A percentile compares a stretch with the other conserved stretches of the same genome.
Conservation (phyloP, 2,329 filamentous ascomycete species). For the Xylaria sp. region DNA sequence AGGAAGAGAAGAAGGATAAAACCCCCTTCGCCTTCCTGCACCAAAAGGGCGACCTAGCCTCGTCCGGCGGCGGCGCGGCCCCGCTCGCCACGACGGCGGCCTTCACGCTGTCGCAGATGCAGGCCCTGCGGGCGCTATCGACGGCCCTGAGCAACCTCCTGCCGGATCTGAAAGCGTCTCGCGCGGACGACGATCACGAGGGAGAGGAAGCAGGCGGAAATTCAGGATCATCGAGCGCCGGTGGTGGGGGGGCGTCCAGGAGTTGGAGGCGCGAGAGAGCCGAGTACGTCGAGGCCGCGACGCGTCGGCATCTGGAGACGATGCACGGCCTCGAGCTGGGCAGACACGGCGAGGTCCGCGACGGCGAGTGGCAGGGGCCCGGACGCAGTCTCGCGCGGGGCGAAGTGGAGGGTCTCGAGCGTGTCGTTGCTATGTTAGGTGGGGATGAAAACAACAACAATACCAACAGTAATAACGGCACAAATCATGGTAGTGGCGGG, state of each 20-base stretch:
- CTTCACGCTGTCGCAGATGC: conserved; percentile 86
- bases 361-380: conserved; percentile 71
- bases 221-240: conserved; percentile 43
- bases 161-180: conserved; percentile 64
- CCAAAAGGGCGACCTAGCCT: conserved; percentile 61
- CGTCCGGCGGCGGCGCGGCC: conserved; percentile 60
- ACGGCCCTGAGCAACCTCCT: conserved; percentile 70
- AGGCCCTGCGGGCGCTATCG: conserved; percentile 76
- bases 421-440: conserved; percentile 59
- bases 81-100: conserved; percentile 77
- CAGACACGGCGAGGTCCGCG: conserved; percentile 68
- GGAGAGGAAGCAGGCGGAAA: not conserved
- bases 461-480: conserved; percentile 29
- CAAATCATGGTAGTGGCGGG: not conserved
- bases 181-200: conserved; percentile 43
- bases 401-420: conserved; percentile 69
- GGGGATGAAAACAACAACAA: conserved; percentile 32
- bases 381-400: conserved; percentile 61
- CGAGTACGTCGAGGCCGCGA: conserved; percentile 85
- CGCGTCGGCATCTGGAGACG: conserved; percentile 78
- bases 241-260: conserved; percentile 45
- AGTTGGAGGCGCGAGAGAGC: conserved; percentile 77
- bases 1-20: conserved; percentile 6
- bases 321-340: conserved; percentile 74
- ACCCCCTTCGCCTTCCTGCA: conserved; percentile 67